Conservation (phyloP, 805 yeast species). For the Candida ascalaphidarum region DNA sequence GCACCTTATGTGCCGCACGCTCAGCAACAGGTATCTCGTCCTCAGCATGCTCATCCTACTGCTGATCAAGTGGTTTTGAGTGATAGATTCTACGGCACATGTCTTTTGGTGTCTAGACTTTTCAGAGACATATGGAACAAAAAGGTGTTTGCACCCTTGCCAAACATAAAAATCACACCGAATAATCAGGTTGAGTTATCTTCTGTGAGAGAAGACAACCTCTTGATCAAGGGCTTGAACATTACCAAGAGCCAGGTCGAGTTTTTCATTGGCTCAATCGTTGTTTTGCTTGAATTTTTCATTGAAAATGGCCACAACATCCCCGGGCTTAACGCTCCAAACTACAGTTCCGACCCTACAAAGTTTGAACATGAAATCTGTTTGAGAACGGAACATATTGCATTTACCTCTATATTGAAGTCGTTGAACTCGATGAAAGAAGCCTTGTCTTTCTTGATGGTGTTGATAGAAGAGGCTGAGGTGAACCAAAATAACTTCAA, state of each 20-base stretch:
- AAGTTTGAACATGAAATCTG: slow-evolving; percentile 57
- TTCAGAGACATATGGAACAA: slow-evolving; percentile 74
- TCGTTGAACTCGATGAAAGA: slow-evolving; percentile 76
- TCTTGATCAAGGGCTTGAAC: slow-evolving; percentile 36
- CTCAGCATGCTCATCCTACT: slow-evolving; percentile 21
- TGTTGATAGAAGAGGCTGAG: slow-evolving; percentile 66
- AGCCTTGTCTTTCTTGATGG: slow-evolving; percentile 80
- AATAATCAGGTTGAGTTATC: slow-evolving; percentile 28
- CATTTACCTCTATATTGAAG: slow-evolving; percentile 68
- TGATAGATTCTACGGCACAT: slow-evolving; percentile 85
- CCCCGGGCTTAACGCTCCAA: slow-evolving; percentile 55
- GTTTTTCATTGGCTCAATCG: slow-evolving; percentile 60
- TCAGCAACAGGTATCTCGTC: slow-evolving; percentile 1
- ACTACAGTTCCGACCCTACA: slow-evolving; percentile 40
- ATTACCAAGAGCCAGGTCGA: slow-evolving; percentile 48
- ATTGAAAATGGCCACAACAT: slow-evolving; percentile 53
- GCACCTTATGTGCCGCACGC: too few species aligned
- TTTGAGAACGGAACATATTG: slow-evolving; percentile 84
- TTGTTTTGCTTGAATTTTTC: slow-evolving; percentile 63
- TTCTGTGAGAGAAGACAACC: slow-evolving; percentile 35
- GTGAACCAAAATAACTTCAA: slow-evolving; percentile 36
- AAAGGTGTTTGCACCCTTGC: slow-evolving; percentile 50
- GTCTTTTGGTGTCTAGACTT: slow-evolving; percentile 68
- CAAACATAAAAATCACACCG: slow-evolving; percentile 28
- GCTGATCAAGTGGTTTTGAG: slow-evolving; percentile 79